phyloP scores from a whole-genome alignment of 148 eudicot genomes.

The Mesembryanthemum crystallinum region DNA sequence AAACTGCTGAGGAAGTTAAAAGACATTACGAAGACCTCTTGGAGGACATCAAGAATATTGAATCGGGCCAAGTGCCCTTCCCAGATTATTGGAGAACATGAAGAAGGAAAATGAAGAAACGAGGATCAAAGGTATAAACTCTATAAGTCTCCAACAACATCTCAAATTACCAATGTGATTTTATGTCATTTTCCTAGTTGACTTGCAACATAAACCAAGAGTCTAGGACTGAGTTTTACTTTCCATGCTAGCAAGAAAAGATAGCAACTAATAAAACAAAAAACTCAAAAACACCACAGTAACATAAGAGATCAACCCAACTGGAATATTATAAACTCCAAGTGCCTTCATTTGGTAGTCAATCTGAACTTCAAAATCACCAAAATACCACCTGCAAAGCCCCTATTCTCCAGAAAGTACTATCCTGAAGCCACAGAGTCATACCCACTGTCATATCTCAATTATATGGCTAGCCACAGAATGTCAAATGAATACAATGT shows the following conservation, averaged over 20 bases:
- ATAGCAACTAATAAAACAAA: no score
- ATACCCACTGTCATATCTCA: no score
- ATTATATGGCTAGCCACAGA: no score
- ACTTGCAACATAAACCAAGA: background rate
- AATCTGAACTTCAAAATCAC: no score
- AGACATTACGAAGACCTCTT: constrained; percentile 42
- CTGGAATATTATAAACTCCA: no score
- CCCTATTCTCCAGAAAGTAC: no score
- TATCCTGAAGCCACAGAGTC: no score
- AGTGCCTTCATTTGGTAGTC: no score
- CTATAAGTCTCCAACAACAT: background rate
- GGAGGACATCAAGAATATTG: constrained; percentile 42
- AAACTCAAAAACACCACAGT: no score
- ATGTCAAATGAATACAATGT: no score
- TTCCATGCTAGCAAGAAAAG: background rate
- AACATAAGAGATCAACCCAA: no score
- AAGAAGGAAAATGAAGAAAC: background rate
- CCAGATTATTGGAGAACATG: constrained; percentile 36
- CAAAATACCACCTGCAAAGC: no score
- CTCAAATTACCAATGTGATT: background rate
- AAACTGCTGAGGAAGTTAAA: constrained; percentile 46
- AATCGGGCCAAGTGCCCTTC: constrained; percentile 45
- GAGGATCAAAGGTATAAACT: background rate
- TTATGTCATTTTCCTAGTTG: background rate
- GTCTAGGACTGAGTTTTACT: background rate